A percentile compares a stretch with the other conserved stretches of the same genome.
phyloP scores from a whole-genome alignment of 305 asterid genomes.

The Rubia peregrina region DNA sequence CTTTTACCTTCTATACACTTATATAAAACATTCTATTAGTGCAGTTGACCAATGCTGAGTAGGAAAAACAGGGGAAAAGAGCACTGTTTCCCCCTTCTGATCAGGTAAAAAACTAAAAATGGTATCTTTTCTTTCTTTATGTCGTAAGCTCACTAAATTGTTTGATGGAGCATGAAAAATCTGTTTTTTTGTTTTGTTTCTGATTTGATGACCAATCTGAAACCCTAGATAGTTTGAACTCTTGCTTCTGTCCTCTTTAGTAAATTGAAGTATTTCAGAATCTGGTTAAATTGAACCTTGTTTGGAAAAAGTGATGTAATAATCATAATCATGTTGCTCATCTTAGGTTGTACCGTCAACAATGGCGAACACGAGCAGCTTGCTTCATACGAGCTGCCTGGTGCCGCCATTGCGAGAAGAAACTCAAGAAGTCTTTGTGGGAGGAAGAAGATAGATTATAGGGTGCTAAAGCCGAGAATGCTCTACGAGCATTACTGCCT shows the following conservation, averaged over 20 bases:
- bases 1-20: too few relatives aligned
- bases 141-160: neutral
- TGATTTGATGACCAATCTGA: neutral
- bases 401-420: conserved; percentile 44
- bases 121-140: neutral
- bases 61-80: neutral
- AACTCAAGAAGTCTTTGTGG: conserved; percentile 30
- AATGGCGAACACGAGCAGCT: conserved; percentile 65
- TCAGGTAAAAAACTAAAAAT: neutral
- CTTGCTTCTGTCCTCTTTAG: too few relatives aligned
- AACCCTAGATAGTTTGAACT: too few relatives aligned
- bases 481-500: conserved; percentile 36
- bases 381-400: conserved; percentile 59
- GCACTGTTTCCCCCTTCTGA: too few relatives aligned
- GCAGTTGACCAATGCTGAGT: neutral
- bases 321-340: neutral
- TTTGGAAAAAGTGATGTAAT: neutral
- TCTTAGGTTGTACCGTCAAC: conserved; percentile 44
- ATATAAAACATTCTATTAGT: too few relatives aligned
- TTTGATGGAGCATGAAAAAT: neutral
- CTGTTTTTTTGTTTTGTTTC: neutral
- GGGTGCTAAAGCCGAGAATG: conserved; percentile 28
- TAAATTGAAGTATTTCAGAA: too few relatives aligned
- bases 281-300: too few relatives aligned
- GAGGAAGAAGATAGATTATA: conserved; percentile 42